Evolutionary conservation across 2,329 filamentous ascomycete species (phyloP), one percentile per base, ranked within the genome.

Genomic region (Nothopassalora personata): DNA sequence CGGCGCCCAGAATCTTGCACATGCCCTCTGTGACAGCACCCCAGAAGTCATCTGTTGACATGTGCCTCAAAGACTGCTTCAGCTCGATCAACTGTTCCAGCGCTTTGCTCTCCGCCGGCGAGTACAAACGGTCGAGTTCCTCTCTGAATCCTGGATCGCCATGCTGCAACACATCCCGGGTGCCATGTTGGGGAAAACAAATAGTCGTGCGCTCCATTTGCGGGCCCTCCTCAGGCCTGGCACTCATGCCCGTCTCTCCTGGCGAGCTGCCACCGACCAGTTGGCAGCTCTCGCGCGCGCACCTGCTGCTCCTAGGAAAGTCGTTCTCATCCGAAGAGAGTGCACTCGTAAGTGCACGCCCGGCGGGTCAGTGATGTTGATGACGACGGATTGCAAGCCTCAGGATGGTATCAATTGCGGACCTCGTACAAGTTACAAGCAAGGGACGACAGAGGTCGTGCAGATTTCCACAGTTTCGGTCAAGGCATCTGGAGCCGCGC

Each of bases 31-130:
- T 83, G 58, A 88, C 74, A 23, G 81, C 74, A 48, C 75, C 76
- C 86, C 86, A 90, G 73, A 89, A 89, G 53, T 81, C 77, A 60
- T 85, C 80, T 1, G 78, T 80, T 53, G 81, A 78, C 53, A 82
- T 75, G 19, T 74, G 74, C 53, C 79, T 77, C 18, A 89, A 73
- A 18, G 74, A 73, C 53, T 75, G 72, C 71, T 89, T 89, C 58
- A 89, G 76, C 30, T 76, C 72, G 28, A 87, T 78, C 53, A 88
- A 72, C 53, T 79, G 76, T 70, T 88, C 85, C 47, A 82, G 77
- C 39, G 84, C 84, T 70, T 83, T 81, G 72, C 77, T 85, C 70
- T 89, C 84, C 10, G 77, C 75, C n/a, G 57, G 28, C 11, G 63
- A 46, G 47, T 69, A 72, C 28, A 63, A 60, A 10, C 67, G 64